A percentile compares a stretch with the other conserved stretches of the same genome.
phyloP scores from a whole-genome alignment of 345 rosid species.

The Acer yangbiense region DNA sequence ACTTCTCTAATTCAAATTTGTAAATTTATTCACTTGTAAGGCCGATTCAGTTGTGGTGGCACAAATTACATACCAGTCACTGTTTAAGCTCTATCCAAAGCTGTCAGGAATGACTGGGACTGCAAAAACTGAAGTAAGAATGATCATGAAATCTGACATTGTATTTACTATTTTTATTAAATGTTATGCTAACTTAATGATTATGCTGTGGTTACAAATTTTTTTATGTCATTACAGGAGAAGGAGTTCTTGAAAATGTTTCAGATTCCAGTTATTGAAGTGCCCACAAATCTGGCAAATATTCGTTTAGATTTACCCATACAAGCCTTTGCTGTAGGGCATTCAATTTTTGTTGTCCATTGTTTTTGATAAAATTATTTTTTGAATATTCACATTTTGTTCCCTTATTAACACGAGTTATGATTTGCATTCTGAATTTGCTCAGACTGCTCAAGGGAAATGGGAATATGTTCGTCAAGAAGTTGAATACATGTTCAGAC shows the following conservation, averaged over 20 bases:
- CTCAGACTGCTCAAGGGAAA: constrained; percentile 88
- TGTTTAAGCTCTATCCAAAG: constrained; percentile 96
- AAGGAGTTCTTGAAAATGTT: constrained; percentile 94
- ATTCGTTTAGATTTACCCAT: constrained; percentile 88
- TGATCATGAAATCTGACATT: constrained; percentile 3
- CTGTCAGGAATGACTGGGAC: constrained; percentile 99
- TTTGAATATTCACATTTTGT: background rate
- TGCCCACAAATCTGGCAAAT: constrained; percentile 90
- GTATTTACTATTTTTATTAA: constrained; percentile 5
- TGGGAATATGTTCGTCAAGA: constrained; percentile 88
- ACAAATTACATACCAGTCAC: constrained; percentile 94
- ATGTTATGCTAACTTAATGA: background rate
- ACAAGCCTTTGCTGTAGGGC: constrained; percentile 90
- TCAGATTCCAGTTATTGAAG: constrained; percentile 87
- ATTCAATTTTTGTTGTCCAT: constrained; percentile 12
- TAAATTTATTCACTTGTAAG: constrained; percentile 35
- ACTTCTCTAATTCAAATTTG: constrained; percentile 19
- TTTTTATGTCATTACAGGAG: constrained; percentile 54
- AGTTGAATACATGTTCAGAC: constrained; percentile 88
- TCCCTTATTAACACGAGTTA: constrained; percentile 13
- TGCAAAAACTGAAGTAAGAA: constrained; percentile 92
- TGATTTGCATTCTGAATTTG: constrained; percentile 24
- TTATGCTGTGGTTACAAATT: background rate
- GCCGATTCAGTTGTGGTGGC: constrained; percentile 97
- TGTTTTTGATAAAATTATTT: constrained; percentile 14